These are phyloP conservation scores for Amauroascus niger DNA, from an alignment of 2,329 filamentous ascomycete species.

Conservation along the genomic window DNA sequence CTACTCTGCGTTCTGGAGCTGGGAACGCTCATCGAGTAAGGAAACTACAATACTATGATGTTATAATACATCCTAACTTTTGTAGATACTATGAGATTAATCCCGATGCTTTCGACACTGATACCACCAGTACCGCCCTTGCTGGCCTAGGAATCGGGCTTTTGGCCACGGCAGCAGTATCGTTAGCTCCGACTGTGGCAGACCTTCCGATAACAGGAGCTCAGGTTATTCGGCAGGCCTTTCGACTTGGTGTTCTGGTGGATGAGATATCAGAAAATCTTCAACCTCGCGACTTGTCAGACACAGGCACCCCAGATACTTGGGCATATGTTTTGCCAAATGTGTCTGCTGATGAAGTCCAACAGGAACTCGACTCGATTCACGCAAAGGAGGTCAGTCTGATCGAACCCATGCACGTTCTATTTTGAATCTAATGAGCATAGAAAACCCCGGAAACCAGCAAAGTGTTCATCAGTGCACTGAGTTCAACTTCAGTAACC, in stretches of 20 bases:
- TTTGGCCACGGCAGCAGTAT: conserved; percentile 36
- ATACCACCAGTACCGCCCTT: conserved; percentile 23
- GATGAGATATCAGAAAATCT: conserved; percentile 37
- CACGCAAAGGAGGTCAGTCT: conserved; percentile 16
- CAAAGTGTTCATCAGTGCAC: conserved; percentile 22
- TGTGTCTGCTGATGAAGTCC: conserved; percentile 18
- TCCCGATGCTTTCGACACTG: conserved; percentile 16
- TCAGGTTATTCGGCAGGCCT: conserved; percentile 38
- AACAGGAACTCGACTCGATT: conserved; percentile 21
- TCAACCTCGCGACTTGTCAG: conserved; percentile 27
- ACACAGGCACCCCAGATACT: conserved; percentile 14
- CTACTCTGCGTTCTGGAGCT: conserved; percentile 37
- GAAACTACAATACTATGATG: not conserved
- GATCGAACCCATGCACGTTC: not conserved
- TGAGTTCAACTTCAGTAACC: conserved; percentile 18
- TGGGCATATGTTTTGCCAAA: conserved; percentile 24
- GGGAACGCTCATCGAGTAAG: conserved; percentile 39
- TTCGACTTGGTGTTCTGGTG: conserved; percentile 41
- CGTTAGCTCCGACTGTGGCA: conserved; percentile 30
- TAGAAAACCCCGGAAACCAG: conserved; percentile 17
- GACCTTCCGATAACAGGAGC: conserved; percentile 36
- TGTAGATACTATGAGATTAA: conserved; percentile 1
- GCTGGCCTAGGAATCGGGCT: conserved; percentile 41
- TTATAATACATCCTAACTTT: not conserved
- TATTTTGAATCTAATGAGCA: not conserved